Evolutionary conservation across 495 filamentous ascomycete species (phyloP), one percentile per base, ranked within the genome.

Genomic region (Penicillium daleae): DNA sequence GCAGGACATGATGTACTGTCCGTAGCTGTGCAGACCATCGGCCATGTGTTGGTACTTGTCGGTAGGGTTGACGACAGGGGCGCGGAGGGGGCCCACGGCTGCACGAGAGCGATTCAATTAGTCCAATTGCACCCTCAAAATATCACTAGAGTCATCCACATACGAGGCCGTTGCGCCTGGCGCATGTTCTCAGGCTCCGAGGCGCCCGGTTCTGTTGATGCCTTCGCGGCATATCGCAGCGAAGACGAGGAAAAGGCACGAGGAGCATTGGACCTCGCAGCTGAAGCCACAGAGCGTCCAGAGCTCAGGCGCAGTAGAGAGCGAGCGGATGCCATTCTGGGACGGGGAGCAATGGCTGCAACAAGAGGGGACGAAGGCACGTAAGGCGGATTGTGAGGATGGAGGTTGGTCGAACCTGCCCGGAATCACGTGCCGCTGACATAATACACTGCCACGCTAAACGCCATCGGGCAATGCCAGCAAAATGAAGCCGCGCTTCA

Each of bases 1-100:
- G 74, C 92, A 96, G 59, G 93, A 94, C 83, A 98, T 90, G 69
- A 99, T 85, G 80, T 97, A 99, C 72, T 95, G 87, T 65, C 96
- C 96, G 73, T 99, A 99, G 66, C 83, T 88, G 82, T 98, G 95
- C 65, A 98, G 82, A 70, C 85, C 79, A 63, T 95, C 89, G 68
- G 90, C 85, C 80, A 94, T 91, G 67, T 88, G 87, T 74, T 88
- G 76, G 78, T 93, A 95, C 76, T 95, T 97, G 83, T 97, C 93
- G 73, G 90, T 83, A 21, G 93, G 94, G 80, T 98, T 98, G 67
- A 97, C 85, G 62, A 95, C 78, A 53, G 94, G 91, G 26, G 84
- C 90, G 58, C 90, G 84, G 63, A 94, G 86, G 69, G 86, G 81
- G 50, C 85, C 87, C 62, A 76, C 64, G 57, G 84, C 86, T 88